Percentiles rank a stretch among this genome's conserved stretches.
Evolutionary conservation across 192 early-diverging fungal species (phyloP).

Genomic region (Umbelopsis sp.): DNA sequence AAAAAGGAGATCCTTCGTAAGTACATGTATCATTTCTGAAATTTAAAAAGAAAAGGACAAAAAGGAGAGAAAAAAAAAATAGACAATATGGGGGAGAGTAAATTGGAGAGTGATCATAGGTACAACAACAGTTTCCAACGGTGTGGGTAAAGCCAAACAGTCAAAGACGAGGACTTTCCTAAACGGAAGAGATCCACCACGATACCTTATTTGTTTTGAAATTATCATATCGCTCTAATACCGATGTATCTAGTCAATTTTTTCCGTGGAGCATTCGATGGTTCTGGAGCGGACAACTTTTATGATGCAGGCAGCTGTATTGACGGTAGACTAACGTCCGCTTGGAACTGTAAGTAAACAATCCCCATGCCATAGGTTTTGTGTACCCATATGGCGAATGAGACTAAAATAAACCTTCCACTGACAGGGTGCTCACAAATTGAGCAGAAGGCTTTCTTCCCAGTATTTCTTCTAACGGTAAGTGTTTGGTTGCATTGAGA

Average conservation of each 20-base stretch:
- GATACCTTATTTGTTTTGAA: neutral
- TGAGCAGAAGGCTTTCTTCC: constrained; percentile 94
- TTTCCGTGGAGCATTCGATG: constrained; percentile 96
- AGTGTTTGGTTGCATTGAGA: constrained; percentile 51
- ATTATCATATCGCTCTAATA: neutral
- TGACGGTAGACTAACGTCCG: constrained; percentile 92
- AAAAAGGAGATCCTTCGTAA: constrained; percentile 65
- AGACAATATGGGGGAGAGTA: neutral
- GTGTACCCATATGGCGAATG: constrained; percentile 17
- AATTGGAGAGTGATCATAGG: too few species aligned
- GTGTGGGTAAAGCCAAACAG: constrained; percentile 3
- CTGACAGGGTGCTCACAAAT: constrained; percentile 70
- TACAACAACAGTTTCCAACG: neutral
- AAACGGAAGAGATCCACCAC: constrained; percentile 8
- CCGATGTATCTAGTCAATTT: constrained; percentile 72
- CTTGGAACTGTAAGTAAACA: constrained; percentile 73
- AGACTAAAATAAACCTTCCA: neutral
- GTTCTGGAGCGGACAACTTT: constrained; percentile 91
- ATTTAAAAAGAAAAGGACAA: neutral
- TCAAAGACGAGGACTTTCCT: too few species aligned
- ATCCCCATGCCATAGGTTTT: constrained; percentile 1
- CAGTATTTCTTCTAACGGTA: constrained; percentile 85
- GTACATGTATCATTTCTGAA: neutral
- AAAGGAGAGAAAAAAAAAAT: neutral
- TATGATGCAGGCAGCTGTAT: constrained; percentile 94